Evolutionary conservation across 768 basidiomycete species (phyloP), one percentile per base, ranked within the genome.

Genomic region (Agaricus sinodeliciosus): DNA sequence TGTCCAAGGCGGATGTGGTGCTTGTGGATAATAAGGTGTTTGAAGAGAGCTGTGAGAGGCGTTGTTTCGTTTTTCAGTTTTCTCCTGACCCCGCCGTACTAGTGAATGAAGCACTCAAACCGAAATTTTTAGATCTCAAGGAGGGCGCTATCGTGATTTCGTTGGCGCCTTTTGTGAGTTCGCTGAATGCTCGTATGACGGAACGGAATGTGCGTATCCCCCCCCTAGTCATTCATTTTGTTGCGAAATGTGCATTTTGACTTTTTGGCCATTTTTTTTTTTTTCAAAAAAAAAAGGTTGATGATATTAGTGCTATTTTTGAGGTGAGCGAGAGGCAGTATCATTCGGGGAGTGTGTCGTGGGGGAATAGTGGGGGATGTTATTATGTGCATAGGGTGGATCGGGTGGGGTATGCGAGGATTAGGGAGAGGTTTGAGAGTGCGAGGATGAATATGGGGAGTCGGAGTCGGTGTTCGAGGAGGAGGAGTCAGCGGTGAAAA

Each of bases 81-180:
- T 39, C 27, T 52, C 36, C 45, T 55, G 54, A 57, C 43, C 56
- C 57, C 16, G 49, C 28, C 25, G 42, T 37, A 9, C 4, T 53
- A 91, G 88, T 98, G 55, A 98, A 97, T 66, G 90, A 91, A 62
- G 81, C 84, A 1, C 71, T 99, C 13, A 77, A 88, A 42, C 84
- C 88, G 26, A 87, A 92, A 62, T 98, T 98, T 69, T 73, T 99
- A 50, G 96, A 99, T 63, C 72, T 98, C 55, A 96, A 93, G 63
- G 91, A 95, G 55, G 90, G 91, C 16, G 92, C 94, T 0, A 84
- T 84, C 44, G 88, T 99, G 43, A 80, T 98, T 35, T 93, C 90
- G 16, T 71, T 99, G 15, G 82, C 86, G 54, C 91, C 93, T 1
- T 96, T 91, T 57, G 85, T 94, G 51, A 79, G 85, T 28, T 79